A percentile compares a stretch with the other conserved stretches of the same genome.
Conservation (phyloP, 345 rosid species). For the Gossypium raimondii region DNA sequence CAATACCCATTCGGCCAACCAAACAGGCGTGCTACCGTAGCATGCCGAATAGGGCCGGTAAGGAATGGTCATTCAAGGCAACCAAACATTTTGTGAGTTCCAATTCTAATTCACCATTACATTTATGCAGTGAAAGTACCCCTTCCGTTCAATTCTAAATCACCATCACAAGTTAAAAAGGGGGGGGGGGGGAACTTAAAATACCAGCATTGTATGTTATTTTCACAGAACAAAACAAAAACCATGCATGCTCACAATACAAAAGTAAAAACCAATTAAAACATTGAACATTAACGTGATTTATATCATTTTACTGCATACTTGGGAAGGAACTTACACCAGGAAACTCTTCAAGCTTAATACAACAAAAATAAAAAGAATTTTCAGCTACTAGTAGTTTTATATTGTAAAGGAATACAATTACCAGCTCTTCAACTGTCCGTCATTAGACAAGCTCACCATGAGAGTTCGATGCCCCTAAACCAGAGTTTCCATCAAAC, state of each 20-base stretch:
- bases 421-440: conserved; percentile 6
- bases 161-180: too few relatives aligned
- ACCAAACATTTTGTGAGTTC: too few relatives aligned
- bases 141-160: too few relatives aligned
- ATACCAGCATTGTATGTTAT: too few relatives aligned
- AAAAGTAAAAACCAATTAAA: neutral
- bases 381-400: conserved; percentile 6
- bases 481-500: conserved; percentile 17
- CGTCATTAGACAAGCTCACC: neutral
- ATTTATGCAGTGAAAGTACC: too few relatives aligned
- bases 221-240: neutral
- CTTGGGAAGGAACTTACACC: conserved; percentile 5
- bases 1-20: too few relatives aligned
- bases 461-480: neutral
- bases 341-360: conserved; percentile 10
- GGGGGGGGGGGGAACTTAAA: too few relatives aligned
- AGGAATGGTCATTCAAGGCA: too few relatives aligned
- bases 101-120: too few relatives aligned
- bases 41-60: too few relatives aligned
- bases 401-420: neutral
- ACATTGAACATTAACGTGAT: neutral
- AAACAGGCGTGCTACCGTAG: too few relatives aligned
- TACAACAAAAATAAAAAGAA: conserved; percentile 29
- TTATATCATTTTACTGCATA: neutral
- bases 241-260: neutral